Evolutionary conservation across 495 filamentous ascomycete species (phyloP), one percentile per base, ranked within the genome.

Genomic region (Neurospora sp.): DNA sequence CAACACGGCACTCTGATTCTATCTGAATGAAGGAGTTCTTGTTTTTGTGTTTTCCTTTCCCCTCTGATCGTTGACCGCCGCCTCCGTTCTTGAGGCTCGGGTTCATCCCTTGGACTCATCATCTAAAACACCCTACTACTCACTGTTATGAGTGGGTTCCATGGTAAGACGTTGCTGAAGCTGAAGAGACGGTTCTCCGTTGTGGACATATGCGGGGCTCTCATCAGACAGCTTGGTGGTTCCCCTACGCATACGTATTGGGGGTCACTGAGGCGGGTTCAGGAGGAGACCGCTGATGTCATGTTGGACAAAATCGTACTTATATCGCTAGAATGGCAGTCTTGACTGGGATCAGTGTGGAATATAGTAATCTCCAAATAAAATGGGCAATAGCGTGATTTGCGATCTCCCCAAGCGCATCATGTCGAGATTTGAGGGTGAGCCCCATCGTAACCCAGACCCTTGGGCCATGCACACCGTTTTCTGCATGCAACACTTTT

Each of bases 1-100:
- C 88, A 92, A 90, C 87, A 92, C 88, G 91, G 93, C 93, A 97
- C 94, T 98, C 96, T 98, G 96, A 98, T 80, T 79, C 73, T 69
- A 75, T 79, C 78, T 84, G 78, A 79, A 81, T 78, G 71, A 45
- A 74, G 78, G 80, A 80, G 79, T 77, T 69, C 69, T 71, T 76
- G 59, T 74, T 40, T 2, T 27, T 37, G 53, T 59, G 31, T 70
- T n/a, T 61, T 74, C 69, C 45, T 27, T 68, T 72, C 68, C 44
- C 14, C 6, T n/a, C 40, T 40, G 14, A 14, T 69, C n/a, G 7
- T 18, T 35, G 22, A 42, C 5, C 69, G 22, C 4, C 5, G 18
- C n/a, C 68, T 48, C 12, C 4, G n/a, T 38, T 59, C 20, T 68
- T 18, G 9, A 27, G 27, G 53, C 27, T 18, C 7, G 53, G 53